phyloP scores from a whole-genome alignment of 805 yeast species.

The Maudiozyma saulgeensis region DNA sequence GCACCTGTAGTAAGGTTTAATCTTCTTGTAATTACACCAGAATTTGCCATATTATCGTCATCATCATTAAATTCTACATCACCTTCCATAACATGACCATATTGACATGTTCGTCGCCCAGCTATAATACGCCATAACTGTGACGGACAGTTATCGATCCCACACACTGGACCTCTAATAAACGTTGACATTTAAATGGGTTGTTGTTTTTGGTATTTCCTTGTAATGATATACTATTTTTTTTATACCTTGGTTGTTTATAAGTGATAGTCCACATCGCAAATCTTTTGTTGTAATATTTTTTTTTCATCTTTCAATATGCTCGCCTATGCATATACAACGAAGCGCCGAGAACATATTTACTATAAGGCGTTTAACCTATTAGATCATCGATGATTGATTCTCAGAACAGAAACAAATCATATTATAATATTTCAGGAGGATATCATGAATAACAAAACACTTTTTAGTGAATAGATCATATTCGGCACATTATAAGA shows the following conservation, averaged over 20 bases:
- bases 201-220: neutral
- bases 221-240: neutral
- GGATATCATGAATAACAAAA: no score
- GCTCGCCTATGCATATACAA: no score
- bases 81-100: constrained; percentile 83
- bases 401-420: no score
- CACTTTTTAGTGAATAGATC: no score
- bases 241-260: no score
- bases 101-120: constrained; percentile 79
- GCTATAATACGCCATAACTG: constrained; percentile 59
- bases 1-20: constrained; percentile 41
- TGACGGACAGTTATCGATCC: constrained; percentile 82
- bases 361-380: no score
- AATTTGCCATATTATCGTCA: constrained; percentile 43
- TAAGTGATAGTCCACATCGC: no score
- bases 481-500: no score
- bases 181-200: constrained; percentile 32
- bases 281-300: no score
- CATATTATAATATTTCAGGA: no score
- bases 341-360: neutral
- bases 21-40: constrained; percentile 42
- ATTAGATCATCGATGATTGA: no score
- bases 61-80: constrained; percentile 73
- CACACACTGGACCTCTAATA: constrained; percentile 76
- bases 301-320: no score